Evolutionary conservation across 768 basidiomycete genomes (phyloP), one percentile per base, ranked within the genome.

Genomic region (Lanmaoa pseudosensibilis): DNA sequence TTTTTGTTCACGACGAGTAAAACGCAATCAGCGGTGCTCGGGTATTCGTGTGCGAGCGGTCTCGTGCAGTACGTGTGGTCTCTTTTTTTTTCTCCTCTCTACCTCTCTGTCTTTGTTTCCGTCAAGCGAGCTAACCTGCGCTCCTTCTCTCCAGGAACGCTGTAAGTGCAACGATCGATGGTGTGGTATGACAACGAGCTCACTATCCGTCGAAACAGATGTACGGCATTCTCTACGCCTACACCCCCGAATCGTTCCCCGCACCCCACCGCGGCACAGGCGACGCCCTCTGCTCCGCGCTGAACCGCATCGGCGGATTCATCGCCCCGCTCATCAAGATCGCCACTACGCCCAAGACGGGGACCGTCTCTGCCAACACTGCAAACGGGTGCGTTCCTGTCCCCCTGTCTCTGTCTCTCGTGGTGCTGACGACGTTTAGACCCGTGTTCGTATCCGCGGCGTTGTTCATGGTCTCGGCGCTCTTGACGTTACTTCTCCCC

Each of bases 191-290:
- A 55, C 19, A n/a, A n/a, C n/a, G n/a, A n/a, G n/a, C n/a, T n/a
- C n/a, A n/a, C n/a, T n/a, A n/a, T n/a, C n/a, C n/a, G n/a, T 32
- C 4, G 11, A 46, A 25, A 51, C 25, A 69, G 77, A 78, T 80
- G 78, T 81, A 82, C 56, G 82, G 80, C 11, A 75, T 82, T 11
- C 70, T 83, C 15, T 84, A 78, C 51, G 82, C 82, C 2, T 83
- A 83, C 60, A 84, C 83, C 9, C 83, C 83, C 1, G 83, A 84
- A 63, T 79, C 81, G 19, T 84, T 85, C 71, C 80, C 83, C 0
- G 80, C 80, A 0, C 78, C 80, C 4, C 80, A 82, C 58, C 77
- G 83, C 36, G 83, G 83, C 3, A 82, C 82, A 0, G 82, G 80
- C 11, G 78, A 81, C 53, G 82, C 81, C 4, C 76, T 76, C 60